These are phyloP conservation scores for Toxicodendron radicans DNA, from an alignment of 345 rosid genomes.

Conservation along the genomic window DNA sequence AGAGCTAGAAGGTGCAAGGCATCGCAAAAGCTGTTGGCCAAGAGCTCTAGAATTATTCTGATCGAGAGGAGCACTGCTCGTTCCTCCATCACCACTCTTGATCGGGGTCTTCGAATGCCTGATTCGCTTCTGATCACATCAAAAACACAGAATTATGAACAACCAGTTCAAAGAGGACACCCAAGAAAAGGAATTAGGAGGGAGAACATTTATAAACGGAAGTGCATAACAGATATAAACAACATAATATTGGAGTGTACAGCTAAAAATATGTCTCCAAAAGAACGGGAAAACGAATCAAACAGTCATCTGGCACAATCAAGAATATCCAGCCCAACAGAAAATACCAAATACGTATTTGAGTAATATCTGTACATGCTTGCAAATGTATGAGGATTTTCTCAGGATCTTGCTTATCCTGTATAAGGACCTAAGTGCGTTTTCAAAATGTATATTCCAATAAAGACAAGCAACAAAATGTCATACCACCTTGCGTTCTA, in stretches of 20 bases:
- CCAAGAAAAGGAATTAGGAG: not conserved
- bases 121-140: slow-evolving; percentile 42
- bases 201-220: not conserved
- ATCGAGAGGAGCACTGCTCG: slow-evolving; percentile 38
- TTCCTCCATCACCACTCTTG: slow-evolving; percentile 37
- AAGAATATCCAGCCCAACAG: not conserved
- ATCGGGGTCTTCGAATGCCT: slow-evolving; percentile 43
- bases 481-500: slow-evolving; percentile 74
- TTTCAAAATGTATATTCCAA: not conserved
- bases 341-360: not conserved
- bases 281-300: not conserved
- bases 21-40: slow-evolving; percentile 64
- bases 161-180: not conserved
- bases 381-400: not conserved
- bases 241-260: not conserved
- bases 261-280: not conserved
- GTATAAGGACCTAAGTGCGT: not conserved
- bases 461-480: not conserved
- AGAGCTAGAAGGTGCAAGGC: slow-evolving; percentile 57
- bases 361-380: not conserved
- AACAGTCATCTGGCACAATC: not conserved
- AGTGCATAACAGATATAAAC: not conserved
- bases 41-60: slow-evolving; percentile 35
- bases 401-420: too few species aligned
- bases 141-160: slow-evolving; percentile 11